phyloP scores from a whole-genome alignment of 2,329 filamentous ascomycete species.

The Aspergillus sp. region DNA sequence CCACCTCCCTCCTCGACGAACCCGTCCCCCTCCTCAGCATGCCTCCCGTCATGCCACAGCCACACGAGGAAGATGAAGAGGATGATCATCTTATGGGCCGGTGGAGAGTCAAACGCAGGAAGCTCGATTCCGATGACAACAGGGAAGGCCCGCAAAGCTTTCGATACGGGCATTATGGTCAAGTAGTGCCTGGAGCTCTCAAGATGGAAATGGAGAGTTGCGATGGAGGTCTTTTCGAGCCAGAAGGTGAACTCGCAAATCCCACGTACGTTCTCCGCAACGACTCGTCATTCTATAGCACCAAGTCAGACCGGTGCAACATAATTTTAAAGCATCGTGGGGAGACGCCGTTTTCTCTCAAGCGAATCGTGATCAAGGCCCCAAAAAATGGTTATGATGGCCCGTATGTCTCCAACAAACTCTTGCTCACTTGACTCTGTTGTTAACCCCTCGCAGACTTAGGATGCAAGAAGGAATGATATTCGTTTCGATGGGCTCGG shows the following conservation, averaged over 20 bases:
- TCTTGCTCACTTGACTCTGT: conserved; percentile 1
- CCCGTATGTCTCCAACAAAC: conserved; percentile 63
- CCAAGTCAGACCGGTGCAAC: conserved; percentile 83
- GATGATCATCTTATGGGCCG: conserved; percentile 38
- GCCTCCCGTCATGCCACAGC: conserved; percentile 28
- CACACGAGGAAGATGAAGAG: conserved; percentile 5
- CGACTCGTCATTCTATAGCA: conserved; percentile 85
- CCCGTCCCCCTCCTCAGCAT: conserved; percentile 25
- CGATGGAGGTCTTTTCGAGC: conserved; percentile 71
- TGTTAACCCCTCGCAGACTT: conserved; percentile 32
- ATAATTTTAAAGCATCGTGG: conserved; percentile 80
- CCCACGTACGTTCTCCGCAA: conserved; percentile 81
- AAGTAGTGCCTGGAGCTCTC: conserved; percentile 77
- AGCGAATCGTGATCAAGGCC: conserved; percentile 84
- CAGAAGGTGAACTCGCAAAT: conserved; percentile 55
- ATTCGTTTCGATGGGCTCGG: conserved; percentile 81
- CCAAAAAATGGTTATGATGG: conserved; percentile 79
- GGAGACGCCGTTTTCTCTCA: conserved; percentile 75
- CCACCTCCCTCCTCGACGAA: conserved; percentile 26
- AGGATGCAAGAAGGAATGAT: conserved; percentile 90
- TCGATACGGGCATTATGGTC: conserved; percentile 81
- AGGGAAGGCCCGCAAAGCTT: conserved; percentile 55
- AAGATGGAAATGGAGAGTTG: conserved; percentile 88
- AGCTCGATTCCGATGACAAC: conserved; percentile 64
- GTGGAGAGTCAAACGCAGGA: conserved; percentile 64